These are phyloP conservation scores for Hypoxylon sp. DNA, from an alignment of 2,329 filamentous ascomycete genomes.

Conservation along the genomic window DNA sequence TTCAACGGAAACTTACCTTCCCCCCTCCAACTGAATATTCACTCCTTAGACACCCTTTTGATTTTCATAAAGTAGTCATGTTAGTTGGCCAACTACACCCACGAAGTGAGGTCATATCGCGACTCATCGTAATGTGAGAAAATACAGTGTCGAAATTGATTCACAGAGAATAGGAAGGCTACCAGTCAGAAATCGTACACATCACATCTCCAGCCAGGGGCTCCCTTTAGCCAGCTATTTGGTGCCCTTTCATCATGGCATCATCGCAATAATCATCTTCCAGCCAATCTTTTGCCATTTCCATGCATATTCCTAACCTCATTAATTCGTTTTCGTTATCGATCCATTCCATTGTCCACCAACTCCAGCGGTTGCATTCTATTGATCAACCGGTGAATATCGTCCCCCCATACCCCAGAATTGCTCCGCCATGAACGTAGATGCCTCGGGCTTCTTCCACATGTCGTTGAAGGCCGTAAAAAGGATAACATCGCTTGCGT, in stretches of 20 bases:
- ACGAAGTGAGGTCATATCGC: neutral
- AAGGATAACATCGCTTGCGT: conserved; percentile 71
- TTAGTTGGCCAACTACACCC: too few relatives aligned
- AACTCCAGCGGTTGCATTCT: conserved; percentile 21
- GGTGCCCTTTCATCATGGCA: neutral
- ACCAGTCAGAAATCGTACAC: conserved; percentile 48
- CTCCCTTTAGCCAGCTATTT: conserved; percentile 15
- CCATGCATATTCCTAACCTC: conserved; percentile 36
- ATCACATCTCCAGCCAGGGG: conserved; percentile 40
- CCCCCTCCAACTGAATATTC: too few relatives aligned
- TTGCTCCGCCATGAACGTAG: conserved; percentile 79
- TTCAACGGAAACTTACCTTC: too few relatives aligned
- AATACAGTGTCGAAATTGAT: conserved; percentile 32
- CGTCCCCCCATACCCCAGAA: conserved; percentile 77
- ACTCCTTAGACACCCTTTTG: too few relatives aligned
- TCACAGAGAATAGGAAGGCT: conserved; percentile 42
- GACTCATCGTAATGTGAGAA: neutral
- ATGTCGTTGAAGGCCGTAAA: conserved; percentile 85
- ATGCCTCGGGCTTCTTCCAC: conserved; percentile 79
- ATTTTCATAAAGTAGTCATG: too few relatives aligned
- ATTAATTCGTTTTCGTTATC: conserved; percentile 23
- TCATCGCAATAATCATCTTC: conserved; percentile 35
- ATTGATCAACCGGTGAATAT: conserved; percentile 52
- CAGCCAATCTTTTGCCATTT: conserved; percentile 37
- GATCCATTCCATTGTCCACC: neutral